Base-by-base conservation (phyloP, 1,284 basidiomycete species). In the Xerocomus minutiporus region DNA sequence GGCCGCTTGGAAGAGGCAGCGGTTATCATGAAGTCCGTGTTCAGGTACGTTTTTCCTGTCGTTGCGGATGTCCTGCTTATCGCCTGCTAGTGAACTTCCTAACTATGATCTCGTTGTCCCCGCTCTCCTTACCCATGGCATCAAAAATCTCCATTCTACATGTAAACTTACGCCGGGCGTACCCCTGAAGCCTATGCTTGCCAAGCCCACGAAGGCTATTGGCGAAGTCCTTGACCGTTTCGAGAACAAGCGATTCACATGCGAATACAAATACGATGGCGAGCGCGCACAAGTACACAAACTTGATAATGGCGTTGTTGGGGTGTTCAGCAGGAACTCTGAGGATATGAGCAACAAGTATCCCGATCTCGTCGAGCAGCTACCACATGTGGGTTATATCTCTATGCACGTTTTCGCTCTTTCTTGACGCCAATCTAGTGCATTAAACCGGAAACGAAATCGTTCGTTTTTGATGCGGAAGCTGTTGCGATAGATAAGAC, bases 271-370 rank as follows among this genome's bases (percentile, higher is more conserved):
- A 72, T 99, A 99, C 65, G 97, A 99, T 61, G 97, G 97, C 8
- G 97, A 99, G 71, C 86, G 97, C 50, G 97, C 97, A 12, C 63
- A 91, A 81, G 88, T 95, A 3, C 94, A 97, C 70, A 84, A 79
- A 66, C 73, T 93, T 42, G 82, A 84, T 44, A 81, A 92, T 63
- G 93, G 92, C 2, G 81, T 77, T 8, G 83, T 99, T 32, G 80
- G 82, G 12, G 88, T 99, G 36, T 99, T 98, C 72, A 96, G 92
- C 70, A 79, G 97, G 48, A 99, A 99, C 71, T 97, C 93, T 34
- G 97, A 99, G 70, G 93, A 99, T 67, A 99, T 99, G 97, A 95
- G 91, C 68, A 94, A 94, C 67, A 99, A 99, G 69, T 99, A 99
- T 72, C 97, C 96, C 0, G 97, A 99, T 74, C 76, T 99, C 13